Conservation (phyloP, 352 stramenopile genomes). For the Pythium aphanidermatum region DNA sequence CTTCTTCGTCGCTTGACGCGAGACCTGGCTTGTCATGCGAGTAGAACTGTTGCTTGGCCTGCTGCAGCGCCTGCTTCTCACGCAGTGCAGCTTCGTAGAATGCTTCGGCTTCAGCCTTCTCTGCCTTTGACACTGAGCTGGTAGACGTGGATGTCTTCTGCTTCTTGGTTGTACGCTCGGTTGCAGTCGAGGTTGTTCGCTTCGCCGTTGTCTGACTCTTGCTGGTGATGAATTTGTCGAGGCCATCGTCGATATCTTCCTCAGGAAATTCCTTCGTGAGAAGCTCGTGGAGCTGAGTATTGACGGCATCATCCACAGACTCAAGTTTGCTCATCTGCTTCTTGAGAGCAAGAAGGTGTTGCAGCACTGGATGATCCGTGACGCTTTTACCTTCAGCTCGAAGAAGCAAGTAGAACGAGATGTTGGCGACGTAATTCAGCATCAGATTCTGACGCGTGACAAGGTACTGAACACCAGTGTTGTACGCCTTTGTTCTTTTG, state of each 20-base stretch:
- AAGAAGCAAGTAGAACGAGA: conserved; percentile 82
- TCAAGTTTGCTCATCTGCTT: conserved; percentile 68
- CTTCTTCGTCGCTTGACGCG: conserved; percentile 35
- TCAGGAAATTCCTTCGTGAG: conserved; percentile 58
- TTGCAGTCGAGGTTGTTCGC: conserved; percentile 5
- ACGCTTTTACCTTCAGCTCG: conserved; percentile 77
- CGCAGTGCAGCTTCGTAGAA: conserved; percentile 68
- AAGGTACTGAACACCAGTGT: conserved; percentile 68
- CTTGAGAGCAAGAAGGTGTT: conserved; percentile 70
- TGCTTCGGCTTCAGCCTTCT: conserved; percentile 49
- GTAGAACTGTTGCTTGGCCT: conserved; percentile 78
- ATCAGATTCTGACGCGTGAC: conserved; percentile 76
- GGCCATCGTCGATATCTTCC: conserved; percentile 47
- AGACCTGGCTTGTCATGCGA: conserved; percentile 54
- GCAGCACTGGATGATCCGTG: conserved; percentile 66
- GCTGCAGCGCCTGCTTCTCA: conserved; percentile 44
- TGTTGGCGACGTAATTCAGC: conserved; percentile 83
- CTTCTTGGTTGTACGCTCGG: conserved; percentile 22
- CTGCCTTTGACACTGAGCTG: conserved; percentile 25
- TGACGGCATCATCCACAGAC: conserved; percentile 45
- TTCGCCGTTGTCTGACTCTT: conserved; percentile 22
- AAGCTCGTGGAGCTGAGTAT: conserved; percentile 55
- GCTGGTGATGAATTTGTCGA: conserved; percentile 64
- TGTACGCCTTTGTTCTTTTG: conserved; percentile 44
- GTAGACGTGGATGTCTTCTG: conserved; percentile 37